phyloP scores from a whole-genome alignment of 345 rosid species.

The Pelargonium nanum region DNA sequence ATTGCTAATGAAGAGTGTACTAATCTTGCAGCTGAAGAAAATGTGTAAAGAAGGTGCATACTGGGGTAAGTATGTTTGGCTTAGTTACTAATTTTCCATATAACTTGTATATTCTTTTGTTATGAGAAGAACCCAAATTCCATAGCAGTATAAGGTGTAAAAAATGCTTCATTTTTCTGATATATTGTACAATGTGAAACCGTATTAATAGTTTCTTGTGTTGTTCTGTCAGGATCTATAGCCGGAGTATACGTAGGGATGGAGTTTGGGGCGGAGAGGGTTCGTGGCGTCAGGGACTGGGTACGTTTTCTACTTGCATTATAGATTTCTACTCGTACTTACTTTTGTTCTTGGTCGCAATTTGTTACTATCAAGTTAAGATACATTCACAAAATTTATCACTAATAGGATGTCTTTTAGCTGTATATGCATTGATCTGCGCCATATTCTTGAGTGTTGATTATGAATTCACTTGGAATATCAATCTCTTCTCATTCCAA shows the following conservation, averaged over 20 bases:
- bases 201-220: neutral
- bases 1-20: neutral
- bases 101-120: neutral
- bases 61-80: constrained; percentile 51
- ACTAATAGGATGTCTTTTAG: neutral
- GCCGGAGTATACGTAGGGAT: constrained; percentile 69
- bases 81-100: neutral
- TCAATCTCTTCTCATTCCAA: neutral
- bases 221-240: constrained; percentile 36
- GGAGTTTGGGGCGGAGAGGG: constrained; percentile 57
- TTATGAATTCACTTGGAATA: neutral
- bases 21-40: constrained; percentile 58
- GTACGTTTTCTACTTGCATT: constrained; percentile 22
- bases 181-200: too few relatives aligned
- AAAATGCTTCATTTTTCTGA: neutral
- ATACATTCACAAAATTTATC: too few relatives aligned
- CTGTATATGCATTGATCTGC: neutral
- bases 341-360: neutral
- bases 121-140: too few relatives aligned
- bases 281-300: constrained; percentile 77
- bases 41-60: constrained; percentile 84
- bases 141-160: too few relatives aligned
- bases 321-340: neutral
- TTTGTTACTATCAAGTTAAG: too few relatives aligned
- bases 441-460: neutral